These are phyloP conservation scores for Aspergillus ellipticus DNA, from an alignment of 495 filamentous ascomycete genomes.

Conservation along the genomic window DNA sequence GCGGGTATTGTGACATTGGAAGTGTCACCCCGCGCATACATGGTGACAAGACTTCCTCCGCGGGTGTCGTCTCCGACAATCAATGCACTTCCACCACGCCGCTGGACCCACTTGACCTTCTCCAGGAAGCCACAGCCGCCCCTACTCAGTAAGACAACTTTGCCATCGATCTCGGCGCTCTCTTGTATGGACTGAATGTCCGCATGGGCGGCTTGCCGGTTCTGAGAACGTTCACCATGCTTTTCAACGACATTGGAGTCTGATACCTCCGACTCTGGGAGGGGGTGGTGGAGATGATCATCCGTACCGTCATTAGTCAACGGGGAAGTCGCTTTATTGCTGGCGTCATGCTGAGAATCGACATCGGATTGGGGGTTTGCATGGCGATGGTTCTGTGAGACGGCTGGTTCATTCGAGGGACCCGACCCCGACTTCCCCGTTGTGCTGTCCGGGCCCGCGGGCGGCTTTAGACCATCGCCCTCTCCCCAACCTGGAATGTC, in stretches of 20 bases:
- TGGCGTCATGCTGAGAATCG: slow-evolving; percentile 18
- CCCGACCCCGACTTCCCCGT: slow-evolving; percentile 26
- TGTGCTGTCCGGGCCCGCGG: slow-evolving; percentile 25
- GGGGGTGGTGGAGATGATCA: slow-evolving; percentile 76
- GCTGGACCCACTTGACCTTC: slow-evolving; percentile 94
- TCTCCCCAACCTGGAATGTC: slow-evolving; percentile 92
- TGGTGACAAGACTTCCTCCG: slow-evolving; percentile 82
- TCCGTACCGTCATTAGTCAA: slow-evolving; percentile 78
- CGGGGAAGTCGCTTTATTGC: slow-evolving; percentile 19
- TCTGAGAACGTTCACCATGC: slow-evolving; percentile 39
- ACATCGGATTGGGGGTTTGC: slow-evolving; percentile 26
- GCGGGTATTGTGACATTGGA: slow-evolving; percentile 92
- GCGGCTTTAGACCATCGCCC: slow-evolving; percentile 34
- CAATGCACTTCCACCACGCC: slow-evolving; percentile 79
- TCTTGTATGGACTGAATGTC: slow-evolving; percentile 96
- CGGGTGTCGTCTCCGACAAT: slow-evolving; percentile 93
- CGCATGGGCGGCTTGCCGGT: slow-evolving; percentile 59
- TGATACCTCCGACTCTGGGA: slow-evolving; percentile 45
- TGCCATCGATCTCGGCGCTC: slow-evolving; percentile 88
- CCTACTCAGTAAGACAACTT: slow-evolving; percentile 82
- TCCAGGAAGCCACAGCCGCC: slow-evolving; percentile 96
- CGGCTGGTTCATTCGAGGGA: slow-evolving; percentile 19
- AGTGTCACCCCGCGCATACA: slow-evolving; percentile 94
- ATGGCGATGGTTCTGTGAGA: slow-evolving; percentile 20
- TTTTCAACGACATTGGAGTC: slow-evolving; percentile 31